Evolutionary conservation across 768 basidiomycete species (phyloP).

Genomic region (Lepiota subincarnata): DNA sequence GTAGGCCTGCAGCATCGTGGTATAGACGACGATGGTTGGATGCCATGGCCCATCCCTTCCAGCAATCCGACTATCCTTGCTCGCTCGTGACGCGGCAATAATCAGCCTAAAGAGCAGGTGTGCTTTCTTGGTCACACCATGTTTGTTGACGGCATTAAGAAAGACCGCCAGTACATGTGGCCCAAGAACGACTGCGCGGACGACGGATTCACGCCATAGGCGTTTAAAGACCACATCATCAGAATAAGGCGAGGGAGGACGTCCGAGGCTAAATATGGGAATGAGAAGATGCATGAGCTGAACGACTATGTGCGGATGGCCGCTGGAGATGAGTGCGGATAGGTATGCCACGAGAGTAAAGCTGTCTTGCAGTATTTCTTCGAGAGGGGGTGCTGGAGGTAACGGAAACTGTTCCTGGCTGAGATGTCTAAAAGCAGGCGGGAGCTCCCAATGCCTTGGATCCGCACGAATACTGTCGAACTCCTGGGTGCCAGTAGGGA

Average conservation of each 20-base stretch:
- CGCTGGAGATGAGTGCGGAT: constrained; percentile 44
- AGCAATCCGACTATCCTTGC: background rate
- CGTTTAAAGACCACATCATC: background rate
- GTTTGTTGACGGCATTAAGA: constrained; percentile 57
- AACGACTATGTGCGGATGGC: constrained; percentile 40
- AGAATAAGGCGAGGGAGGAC: background rate
- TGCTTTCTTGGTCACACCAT: constrained; percentile 41
- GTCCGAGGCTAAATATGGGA: constrained; percentile 42
- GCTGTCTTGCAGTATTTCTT: constrained; percentile 28
- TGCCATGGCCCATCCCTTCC: constrained; percentile 48
- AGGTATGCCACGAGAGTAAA: constrained; percentile 52
- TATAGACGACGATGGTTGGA: constrained; percentile 65
- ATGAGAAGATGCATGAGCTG: constrained; percentile 50
- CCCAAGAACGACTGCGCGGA: constrained; percentile 46
- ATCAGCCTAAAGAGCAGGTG: background rate
- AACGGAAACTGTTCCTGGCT: background rate
- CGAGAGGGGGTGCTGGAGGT: background rate
- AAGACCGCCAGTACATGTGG: constrained; percentile 57
- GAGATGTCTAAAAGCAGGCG: constrained; percentile 11
- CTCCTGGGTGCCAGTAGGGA: background rate
- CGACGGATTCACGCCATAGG: constrained; percentile 18
- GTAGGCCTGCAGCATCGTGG: constrained; percentile 65
- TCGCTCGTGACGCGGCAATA: background rate
- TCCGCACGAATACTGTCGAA: background rate
- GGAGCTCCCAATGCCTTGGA: constrained; percentile 5